A percentile compares a stretch with the other conserved stretches of the same genome.
Conservation (phyloP, 2,329 filamentous ascomycete genomes). For the Drechslerella coelobrocha region DNA sequence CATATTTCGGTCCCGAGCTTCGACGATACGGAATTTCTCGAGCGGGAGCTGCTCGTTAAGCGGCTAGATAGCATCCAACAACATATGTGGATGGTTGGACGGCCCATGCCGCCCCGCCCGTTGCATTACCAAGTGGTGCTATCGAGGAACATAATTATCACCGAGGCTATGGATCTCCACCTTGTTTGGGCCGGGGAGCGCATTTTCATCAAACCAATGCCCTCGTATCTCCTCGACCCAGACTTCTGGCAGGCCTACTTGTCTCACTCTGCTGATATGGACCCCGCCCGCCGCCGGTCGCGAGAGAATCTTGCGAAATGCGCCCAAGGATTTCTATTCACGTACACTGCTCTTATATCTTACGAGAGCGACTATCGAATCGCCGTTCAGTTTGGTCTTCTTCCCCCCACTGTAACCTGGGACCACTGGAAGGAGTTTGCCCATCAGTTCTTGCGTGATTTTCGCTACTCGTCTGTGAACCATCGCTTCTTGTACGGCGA, state of each 20-base stretch:
- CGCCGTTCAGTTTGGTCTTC: conserved; percentile 55
- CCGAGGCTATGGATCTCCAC: conserved; percentile 55
- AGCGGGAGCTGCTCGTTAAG: conserved; percentile 41
- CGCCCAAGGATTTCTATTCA: conserved; percentile 59
- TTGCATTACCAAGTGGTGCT: conserved; percentile 53
- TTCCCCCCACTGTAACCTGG: conserved; percentile 58
- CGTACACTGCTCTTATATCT: conserved; percentile 59
- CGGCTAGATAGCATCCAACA: conserved; percentile 50
- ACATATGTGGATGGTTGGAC: conserved; percentile 53
- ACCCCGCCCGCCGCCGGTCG: conserved; percentile 8
- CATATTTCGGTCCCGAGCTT: conserved; percentile 31
- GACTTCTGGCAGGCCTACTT: conserved; percentile 57
- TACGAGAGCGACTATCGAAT: conserved; percentile 59
- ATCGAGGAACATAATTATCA: conserved; percentile 54
- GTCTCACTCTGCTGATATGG: conserved; percentile 10
- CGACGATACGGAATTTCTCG: conserved; percentile 39
- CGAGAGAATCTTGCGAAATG: conserved; percentile 46
- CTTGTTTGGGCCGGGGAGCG: conserved; percentile 55
- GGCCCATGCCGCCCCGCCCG: conserved; percentile 49
- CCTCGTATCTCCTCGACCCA: conserved; percentile 58
- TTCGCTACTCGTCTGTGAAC: conserved; percentile 57
- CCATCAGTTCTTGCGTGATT: conserved; percentile 56
- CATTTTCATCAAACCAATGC: conserved; percentile 57
- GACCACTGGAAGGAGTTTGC: conserved; percentile 57
- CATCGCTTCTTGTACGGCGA: conserved; percentile 60